These are phyloP conservation scores for Aspergillus fischeri DNA, from an alignment of 2,329 filamentous ascomycete genomes.

Conservation along the genomic window DNA sequence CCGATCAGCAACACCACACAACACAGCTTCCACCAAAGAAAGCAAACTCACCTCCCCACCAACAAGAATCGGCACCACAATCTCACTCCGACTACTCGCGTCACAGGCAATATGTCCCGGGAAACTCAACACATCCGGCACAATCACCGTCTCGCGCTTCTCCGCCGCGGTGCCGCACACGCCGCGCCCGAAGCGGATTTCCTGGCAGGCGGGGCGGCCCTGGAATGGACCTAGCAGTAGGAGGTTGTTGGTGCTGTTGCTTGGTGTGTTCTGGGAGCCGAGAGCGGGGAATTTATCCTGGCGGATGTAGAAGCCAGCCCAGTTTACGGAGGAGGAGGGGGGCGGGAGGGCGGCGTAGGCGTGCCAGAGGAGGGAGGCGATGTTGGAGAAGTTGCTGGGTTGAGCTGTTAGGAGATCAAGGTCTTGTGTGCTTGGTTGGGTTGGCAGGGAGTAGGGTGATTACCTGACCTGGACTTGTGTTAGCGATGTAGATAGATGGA, in stretches of 20 bases:
- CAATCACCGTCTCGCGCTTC: slow-evolving; percentile 37
- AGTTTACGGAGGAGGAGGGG: slow-evolving; percentile 45
- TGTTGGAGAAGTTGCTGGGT: slow-evolving; percentile 44
- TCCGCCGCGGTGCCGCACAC: slow-evolving; percentile 45
- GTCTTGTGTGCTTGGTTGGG: not conserved
- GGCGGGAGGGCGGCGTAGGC: slow-evolving; percentile 41
- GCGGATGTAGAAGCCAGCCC: slow-evolving; percentile 47
- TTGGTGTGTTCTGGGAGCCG: slow-evolving; percentile 5
- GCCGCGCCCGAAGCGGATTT: slow-evolving; percentile 43
- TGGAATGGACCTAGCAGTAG: slow-evolving; percentile 47
- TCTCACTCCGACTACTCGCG: slow-evolving; percentile 46
- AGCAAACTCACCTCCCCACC: slow-evolving; percentile 33
- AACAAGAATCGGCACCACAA: slow-evolving; percentile 46
- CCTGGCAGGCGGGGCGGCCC: slow-evolving; percentile 47
- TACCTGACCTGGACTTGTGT: slow-evolving; percentile 28
- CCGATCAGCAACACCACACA: slow-evolving; percentile 1
- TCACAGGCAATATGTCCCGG: slow-evolving; percentile 50
- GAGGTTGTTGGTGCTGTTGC: slow-evolving; percentile 19
- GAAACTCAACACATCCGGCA: slow-evolving; percentile 42
- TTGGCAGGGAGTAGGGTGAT: not conserved
- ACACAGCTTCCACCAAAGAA: not conserved
- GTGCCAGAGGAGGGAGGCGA: slow-evolving; percentile 48
- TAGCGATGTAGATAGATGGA: not conserved
- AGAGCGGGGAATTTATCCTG: slow-evolving; percentile 39
- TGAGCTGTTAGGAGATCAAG: not conserved